Base-by-base conservation (phyloP, 179 eudicot species). In the Corrigiola litoralis region DNA sequence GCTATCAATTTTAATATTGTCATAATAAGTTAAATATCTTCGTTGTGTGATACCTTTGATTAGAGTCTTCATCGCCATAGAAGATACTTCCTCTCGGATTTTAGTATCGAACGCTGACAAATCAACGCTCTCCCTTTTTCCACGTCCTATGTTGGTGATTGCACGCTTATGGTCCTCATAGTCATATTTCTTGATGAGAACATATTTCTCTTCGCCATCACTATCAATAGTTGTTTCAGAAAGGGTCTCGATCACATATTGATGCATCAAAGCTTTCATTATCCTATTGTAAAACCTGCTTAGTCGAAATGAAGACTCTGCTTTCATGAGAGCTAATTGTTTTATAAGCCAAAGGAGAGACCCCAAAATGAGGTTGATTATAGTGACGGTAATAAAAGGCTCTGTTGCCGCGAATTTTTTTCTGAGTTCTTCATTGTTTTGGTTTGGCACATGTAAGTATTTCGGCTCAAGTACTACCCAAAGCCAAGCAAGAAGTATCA, bases 381-480 rank as follows among this genome's bases (percentile, higher is more conserved):
- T 31, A 13, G 60, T 71, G 0, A 57, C 18, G 17, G 64, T 64
- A 14, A 71, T 37, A 0, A 45, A 12, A 21, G 42, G 66, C 37
- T 38, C 45, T 1, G 67, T 69, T 0, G 41, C 29, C 0, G 52
- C 67, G 6, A 61, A 61, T 32, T 29, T 66, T 18, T 33, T 10
- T 42, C 11, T 40, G 2, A 66, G 12, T 55, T 44, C 13, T 0
- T 59, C 63, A 33, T 42, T 66, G 45, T 55, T 51, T 55, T 55
- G 14, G 41, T 38, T 66, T 18, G 72, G 64, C 13, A 51, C 25
- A 10, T 60, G 51, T 4, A 60, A 41, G 58, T 59, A 50, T 12
- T 66, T 69, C 1, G 72, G 72, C 44, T 60, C 72, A 2, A 59
- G 66, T 1, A 69, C 60, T 0, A 69, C 66, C 72, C 72, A 69